Conservation (phyloP, 176 grass and related monocot genomes). For the Olyra latifolia region DNA sequence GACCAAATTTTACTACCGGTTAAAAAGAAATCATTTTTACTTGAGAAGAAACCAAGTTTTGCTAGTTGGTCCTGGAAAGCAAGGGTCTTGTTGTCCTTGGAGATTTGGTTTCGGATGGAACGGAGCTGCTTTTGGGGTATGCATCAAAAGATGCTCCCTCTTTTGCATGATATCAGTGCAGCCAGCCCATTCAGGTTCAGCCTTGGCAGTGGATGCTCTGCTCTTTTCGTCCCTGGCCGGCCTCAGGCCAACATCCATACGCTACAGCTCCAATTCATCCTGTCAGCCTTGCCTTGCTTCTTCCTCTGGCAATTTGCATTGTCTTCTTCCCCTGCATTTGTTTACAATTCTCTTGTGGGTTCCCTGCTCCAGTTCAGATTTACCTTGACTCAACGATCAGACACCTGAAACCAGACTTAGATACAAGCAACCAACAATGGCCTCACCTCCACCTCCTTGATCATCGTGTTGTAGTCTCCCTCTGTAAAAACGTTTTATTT, state of each 20-base stretch:
- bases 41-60: background rate
- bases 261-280: background rate
- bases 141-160: conserved; percentile 24
- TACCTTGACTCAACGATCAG: background rate
- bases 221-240: background rate
- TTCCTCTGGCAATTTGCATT: background rate
- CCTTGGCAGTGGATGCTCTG: background rate
- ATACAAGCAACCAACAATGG: background rate
- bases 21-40: too few species aligned
- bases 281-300: background rate
- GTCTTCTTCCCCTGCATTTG: background rate
- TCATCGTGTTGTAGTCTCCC: too few species aligned
- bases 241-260: background rate
- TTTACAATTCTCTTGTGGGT: background rate
- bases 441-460: too few species aligned
- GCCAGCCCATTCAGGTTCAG: background rate
- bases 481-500: too few species aligned
- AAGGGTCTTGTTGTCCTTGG: background rate
- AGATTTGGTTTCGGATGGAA: background rate
- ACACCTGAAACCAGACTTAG: background rate
- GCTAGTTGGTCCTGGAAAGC: background rate
- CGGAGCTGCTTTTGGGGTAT: background rate
- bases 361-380: background rate
- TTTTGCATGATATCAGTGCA: background rate
- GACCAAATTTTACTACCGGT: too few species aligned